Percentiles rank a stretch among this genome's conserved stretches.
phyloP scores from a whole-genome alignment of 208 protist species.

The Crithidia brevicula region DNA sequence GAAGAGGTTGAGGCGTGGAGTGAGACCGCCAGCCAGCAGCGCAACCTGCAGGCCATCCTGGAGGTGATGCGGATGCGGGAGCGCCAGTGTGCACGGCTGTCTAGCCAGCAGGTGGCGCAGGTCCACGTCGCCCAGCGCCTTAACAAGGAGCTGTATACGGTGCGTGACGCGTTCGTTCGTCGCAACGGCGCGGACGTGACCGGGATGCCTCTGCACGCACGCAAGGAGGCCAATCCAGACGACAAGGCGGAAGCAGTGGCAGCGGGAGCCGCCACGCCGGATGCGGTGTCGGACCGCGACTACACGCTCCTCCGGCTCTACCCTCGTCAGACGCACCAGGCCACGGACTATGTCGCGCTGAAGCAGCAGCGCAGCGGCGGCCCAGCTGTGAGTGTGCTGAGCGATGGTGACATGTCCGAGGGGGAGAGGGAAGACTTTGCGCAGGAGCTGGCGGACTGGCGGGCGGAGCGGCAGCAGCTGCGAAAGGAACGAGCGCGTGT shows the following conservation, averaged over 20 bases:
- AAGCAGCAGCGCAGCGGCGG: constrained; percentile 23
- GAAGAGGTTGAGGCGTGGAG: constrained; percentile 42
- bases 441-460: constrained; percentile 47
- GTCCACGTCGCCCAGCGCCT: constrained; percentile 6
- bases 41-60: constrained; percentile 34
- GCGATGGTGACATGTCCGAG: constrained; percentile 44
- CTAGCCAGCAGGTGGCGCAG: constrained; percentile 6
- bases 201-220: constrained; percentile 20
- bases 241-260: not conserved
- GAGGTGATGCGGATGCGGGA: constrained; percentile 38
- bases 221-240: not conserved
- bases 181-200: constrained; percentile 30
- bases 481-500: constrained; percentile 35
- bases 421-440: constrained; percentile 31
- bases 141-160: constrained; percentile 41
- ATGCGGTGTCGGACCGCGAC: not conserved
- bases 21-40: constrained; percentile 32
- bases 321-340: constrained; percentile 22
- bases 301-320: constrained; percentile 31
- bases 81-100: constrained; percentile 16
- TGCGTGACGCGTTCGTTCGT: constrained; percentile 29
- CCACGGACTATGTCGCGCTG: constrained; percentile 26
- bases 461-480: constrained; percentile 51
- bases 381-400: constrained; percentile 34
- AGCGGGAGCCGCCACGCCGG: not conserved